Evolutionary conservation across 1,139 yeast genomes (phyloP).

Genomic region (Yamadazyma triangularis): DNA sequence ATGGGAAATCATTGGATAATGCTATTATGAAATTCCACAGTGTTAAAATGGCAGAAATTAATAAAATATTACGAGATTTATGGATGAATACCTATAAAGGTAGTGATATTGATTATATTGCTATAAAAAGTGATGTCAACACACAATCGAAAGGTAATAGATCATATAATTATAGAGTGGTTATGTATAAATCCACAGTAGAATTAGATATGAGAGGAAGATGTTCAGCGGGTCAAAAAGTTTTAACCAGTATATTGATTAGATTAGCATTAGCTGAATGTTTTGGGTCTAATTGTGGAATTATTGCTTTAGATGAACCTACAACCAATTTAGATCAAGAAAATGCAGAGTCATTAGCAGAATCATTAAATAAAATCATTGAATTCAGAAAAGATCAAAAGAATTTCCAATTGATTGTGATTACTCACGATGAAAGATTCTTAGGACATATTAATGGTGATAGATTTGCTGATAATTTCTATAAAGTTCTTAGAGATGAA

Average conservation of each 20-base stretch:
- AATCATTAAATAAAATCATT: conserved; percentile 71
- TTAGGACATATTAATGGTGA: conserved; percentile 81
- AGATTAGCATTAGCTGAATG: conserved; percentile 93
- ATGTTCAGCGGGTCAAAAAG: conserved; percentile 98
- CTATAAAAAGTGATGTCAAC: conserved; percentile 77
- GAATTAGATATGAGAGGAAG: conserved; percentile 98
- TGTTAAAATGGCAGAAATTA: conserved; percentile 89
- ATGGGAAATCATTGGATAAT: conserved; percentile 80
- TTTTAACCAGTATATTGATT: conserved; percentile 85
- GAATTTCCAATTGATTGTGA: conserved; percentile 90
- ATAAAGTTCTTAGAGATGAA: conserved; percentile 74
- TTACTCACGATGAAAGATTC: conserved; percentile 94
- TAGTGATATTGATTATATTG: conserved; percentile 88
- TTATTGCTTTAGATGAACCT: conserved; percentile 95
- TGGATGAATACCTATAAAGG: conserved; percentile 97
- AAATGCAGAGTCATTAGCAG: conserved; percentile 84
- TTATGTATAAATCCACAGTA: conserved; percentile 87
- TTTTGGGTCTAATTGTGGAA: conserved; percentile 92
- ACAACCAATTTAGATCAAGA: conserved; percentile 92
- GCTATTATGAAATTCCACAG: conserved; percentile 94
- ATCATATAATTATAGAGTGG: conserved; percentile 88
- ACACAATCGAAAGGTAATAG: conserved; percentile 55
- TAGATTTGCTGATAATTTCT: conserved; percentile 85
- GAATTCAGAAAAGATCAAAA: conserved; percentile 69
- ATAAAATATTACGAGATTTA: conserved; percentile 77